Percentiles rank a stretch among this genome's conserved stretches.
phyloP scores from a whole-genome alignment of 495 filamentous ascomycete species.

The Annulohypoxylon bovei region DNA sequence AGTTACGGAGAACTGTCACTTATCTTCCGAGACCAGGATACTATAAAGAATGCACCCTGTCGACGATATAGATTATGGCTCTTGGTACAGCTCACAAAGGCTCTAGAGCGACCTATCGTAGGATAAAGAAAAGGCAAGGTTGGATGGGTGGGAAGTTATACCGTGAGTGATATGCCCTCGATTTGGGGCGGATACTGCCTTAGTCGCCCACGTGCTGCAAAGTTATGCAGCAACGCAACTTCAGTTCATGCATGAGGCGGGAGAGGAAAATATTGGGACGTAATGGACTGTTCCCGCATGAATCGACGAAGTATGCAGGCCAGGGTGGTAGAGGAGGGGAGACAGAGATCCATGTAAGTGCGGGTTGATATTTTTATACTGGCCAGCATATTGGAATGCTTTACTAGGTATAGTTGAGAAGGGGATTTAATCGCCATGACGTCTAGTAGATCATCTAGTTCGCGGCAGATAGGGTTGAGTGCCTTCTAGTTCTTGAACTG shows the following conservation, averaged over 20 bases:
- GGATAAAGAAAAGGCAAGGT: conserved; percentile 13
- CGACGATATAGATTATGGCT: conserved; percentile 9
- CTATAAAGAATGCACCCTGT: conserved; percentile 24
- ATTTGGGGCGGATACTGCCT: conserved; percentile 15
- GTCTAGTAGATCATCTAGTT: background rate
- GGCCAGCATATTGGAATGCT: background rate
- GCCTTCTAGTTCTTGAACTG: background rate
- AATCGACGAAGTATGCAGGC: conserved; percentile 16
- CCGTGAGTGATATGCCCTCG: conserved; percentile 7
- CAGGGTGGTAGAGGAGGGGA: conserved; percentile 8
- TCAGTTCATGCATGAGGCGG: conserved; percentile 25
- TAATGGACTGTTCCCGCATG: conserved; percentile 12
- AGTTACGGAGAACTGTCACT: conserved; percentile 19
- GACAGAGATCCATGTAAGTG: conserved; percentile 5
- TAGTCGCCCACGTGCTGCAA: conserved; percentile 34
- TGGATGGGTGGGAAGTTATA: conserved; percentile 15
- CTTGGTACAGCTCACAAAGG: conserved; percentile 11
- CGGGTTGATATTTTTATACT: conserved; percentile 1
- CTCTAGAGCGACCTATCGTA: conserved; percentile 7
- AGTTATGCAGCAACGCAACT: conserved; percentile 15
- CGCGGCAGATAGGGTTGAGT: background rate
- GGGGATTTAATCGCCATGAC: background rate
- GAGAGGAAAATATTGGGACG: conserved; percentile 4
- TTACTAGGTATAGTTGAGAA: background rate
- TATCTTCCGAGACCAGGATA: conserved; percentile 27